Conservation (phyloP, 257 asterid species). For the Solanum chiquidenum region DNA sequence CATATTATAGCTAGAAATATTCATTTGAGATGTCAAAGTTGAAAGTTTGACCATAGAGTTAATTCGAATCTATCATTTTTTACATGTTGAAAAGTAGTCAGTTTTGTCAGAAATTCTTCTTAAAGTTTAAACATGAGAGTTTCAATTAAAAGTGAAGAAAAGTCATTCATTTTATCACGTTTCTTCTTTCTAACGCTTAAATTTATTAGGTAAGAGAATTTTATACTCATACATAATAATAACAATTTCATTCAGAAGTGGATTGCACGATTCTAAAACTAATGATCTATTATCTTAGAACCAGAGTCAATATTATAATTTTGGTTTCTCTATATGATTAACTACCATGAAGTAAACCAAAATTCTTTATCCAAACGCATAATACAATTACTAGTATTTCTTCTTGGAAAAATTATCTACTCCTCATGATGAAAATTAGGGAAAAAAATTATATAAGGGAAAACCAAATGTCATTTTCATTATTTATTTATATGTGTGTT, state of each 20-base stretch:
- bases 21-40: neutral
- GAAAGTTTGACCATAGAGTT: neutral
- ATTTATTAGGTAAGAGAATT: too few relatives aligned
- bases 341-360: neutral
- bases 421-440: neutral
- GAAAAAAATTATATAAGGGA: neutral
- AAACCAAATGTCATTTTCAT: neutral
- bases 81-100: accelerated
- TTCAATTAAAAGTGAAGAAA: accelerated
- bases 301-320: neutral
- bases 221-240: too few relatives aligned
- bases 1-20: too few relatives aligned
- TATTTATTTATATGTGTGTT: neutral
- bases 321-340: neutral
- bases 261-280: accelerated
- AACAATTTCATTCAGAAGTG: too few relatives aligned
- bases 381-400: neutral
- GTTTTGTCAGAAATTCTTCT: neutral
- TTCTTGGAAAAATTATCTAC: neutral
- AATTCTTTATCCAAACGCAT: neutral
- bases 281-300: too few relatives aligned
- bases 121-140: accelerated
- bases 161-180: too few relatives aligned
- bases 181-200: neutral
- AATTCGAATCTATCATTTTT: neutral